phyloP scores from a whole-genome alignment of 2,329 filamentous ascomycete genomes.

The Metarhizium sp. region DNA sequence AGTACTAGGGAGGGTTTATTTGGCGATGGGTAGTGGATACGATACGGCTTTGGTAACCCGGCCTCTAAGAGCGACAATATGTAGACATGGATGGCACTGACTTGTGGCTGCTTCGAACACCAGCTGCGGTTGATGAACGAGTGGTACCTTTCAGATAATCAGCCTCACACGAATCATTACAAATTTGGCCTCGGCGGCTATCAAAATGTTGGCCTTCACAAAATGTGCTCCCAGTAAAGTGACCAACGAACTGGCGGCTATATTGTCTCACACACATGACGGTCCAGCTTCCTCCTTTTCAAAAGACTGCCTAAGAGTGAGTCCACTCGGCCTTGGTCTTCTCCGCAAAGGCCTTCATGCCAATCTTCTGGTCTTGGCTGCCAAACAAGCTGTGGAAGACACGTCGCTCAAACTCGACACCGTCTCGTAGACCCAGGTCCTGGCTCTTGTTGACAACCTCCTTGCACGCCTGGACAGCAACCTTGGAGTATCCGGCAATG shows the following conservation, averaged over 20 bases:
- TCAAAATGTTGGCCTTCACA: too few species aligned
- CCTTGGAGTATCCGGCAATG: conserved; percentile 76
- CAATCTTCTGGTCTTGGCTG: conserved; percentile 93
- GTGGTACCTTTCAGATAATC: too few species aligned
- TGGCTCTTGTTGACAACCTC: conserved; percentile 99
- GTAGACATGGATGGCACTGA: too few species aligned
- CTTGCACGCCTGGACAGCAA: conserved; percentile 86
- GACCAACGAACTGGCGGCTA: not conserved
- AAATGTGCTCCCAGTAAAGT: too few species aligned
- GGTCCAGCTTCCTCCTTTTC: not conserved
- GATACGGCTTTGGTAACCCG: too few species aligned
- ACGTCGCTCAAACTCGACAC: conserved; percentile 88
- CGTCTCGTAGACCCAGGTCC: conserved; percentile 77
- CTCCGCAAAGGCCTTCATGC: conserved; percentile 89
- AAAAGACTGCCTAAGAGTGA: conserved; percentile 48
- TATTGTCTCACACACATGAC: not conserved
- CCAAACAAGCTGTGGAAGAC: conserved; percentile 93
- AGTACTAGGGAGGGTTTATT: too few species aligned
- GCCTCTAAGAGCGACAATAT: too few species aligned
- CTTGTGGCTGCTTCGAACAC: too few species aligned
- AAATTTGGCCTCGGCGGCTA: too few species aligned
- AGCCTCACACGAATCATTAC: too few species aligned
- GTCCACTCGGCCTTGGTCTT: conserved; percentile 92
- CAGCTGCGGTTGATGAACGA: too few species aligned
- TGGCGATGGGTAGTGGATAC: too few species aligned